Conservation (phyloP, 1,284 basidiomycete species). For the Cryptococcus maquisensis region DNA sequence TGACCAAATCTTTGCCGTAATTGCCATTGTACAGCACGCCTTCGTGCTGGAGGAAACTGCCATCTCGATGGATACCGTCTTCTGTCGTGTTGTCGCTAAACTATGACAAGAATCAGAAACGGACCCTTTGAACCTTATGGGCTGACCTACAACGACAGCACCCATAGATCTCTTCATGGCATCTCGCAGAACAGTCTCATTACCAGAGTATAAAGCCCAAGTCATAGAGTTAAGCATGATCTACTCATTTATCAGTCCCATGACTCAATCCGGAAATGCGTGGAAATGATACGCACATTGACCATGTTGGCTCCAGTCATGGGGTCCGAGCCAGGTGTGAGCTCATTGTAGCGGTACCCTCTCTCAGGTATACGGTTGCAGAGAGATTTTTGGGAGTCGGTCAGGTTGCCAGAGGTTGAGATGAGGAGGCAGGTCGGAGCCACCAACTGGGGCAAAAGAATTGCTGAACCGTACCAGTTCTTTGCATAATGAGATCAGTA, state of each 20-base stretch:
- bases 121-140: not conserved
- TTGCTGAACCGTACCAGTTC: constrained; percentile 65
- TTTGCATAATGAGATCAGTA: not conserved
- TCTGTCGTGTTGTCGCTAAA: constrained; percentile 30
- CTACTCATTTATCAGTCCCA: constrained; percentile 6
- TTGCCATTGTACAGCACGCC: constrained; percentile 62
- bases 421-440: constrained; percentile 60
- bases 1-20: constrained; percentile 61
- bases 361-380: constrained; percentile 57
- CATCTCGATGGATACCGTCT: constrained; percentile 63
- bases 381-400: constrained; percentile 49
- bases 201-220: constrained; percentile 19
- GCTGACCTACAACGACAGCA: constrained; percentile 9
- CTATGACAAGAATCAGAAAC: constrained; percentile 3
- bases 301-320: constrained; percentile 59
- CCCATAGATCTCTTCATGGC: constrained; percentile 20
- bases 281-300: not conserved
- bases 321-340: constrained; percentile 51
- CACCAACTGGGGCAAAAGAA: constrained; percentile 52
- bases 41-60: constrained; percentile 60
- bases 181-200: constrained; percentile 19
- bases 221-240: constrained; percentile 29
- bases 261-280: too few relatives aligned
- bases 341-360: constrained; percentile 54
- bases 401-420: constrained; percentile 48